Evolutionary conservation across 345 rosid species (phyloP).

Genomic region (sweet orange (Citrus sinensis)): DVS_A1.0 CM039166.1:6758501-6759000

Average conservation of each 20-base stretch:
- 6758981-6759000: background rate
- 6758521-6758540: conserved; percentile 48
- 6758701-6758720: conserved; percentile 38
- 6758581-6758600: conserved; percentile 74
- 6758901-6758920: conserved; percentile 96
- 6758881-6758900: conserved; percentile 92
- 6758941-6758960: conserved; percentile 15
- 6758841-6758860: conserved; percentile 68
- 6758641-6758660: conserved; percentile 97
- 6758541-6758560: conserved; percentile 30
- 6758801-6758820: conserved; percentile 54
- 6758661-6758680: conserved; percentile 85
- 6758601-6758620: conserved; percentile 64
- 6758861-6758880: conserved; percentile 91
- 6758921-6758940: conserved; percentile 97
- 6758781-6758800: conserved; percentile 81
- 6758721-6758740: conserved; percentile 32
- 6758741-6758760: conserved; percentile 81
- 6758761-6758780: conserved; percentile 98
- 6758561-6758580: conserved; percentile 53
- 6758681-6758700: conserved; percentile 50
- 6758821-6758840: conserved; percentile 77
- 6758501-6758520: conserved; percentile 69
- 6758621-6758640: conserved; percentile 92
- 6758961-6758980: background rate